A percentile compares a stretch with the other conserved stretches of the same genome.
These are phyloP conservation scores for Salix dunnii DNA, from an alignment of 345 rosid genomes.

Conservation along the genomic window DNA sequence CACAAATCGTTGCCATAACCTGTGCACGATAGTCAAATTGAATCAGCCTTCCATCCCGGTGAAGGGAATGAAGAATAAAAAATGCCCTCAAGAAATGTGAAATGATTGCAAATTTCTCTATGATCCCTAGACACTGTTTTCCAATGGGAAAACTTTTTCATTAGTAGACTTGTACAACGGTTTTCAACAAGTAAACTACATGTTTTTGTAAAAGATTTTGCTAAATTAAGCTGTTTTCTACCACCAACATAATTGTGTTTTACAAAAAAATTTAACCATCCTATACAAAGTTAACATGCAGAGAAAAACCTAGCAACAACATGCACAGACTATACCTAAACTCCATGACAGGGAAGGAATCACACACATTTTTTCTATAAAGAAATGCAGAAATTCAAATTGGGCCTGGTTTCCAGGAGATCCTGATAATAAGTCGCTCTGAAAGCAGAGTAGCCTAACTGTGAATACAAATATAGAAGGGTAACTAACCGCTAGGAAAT, in stretches of 20 bases:
- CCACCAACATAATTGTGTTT: neutral
- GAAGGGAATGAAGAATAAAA: neutral
- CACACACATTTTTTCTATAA: neutral
- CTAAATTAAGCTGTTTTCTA: neutral
- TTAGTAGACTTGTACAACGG: neutral
- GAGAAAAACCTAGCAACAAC: neutral
- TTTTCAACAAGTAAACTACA: neutral
- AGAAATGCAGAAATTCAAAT: neutral
- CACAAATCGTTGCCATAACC: constrained; percentile 89
- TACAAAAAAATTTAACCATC: constrained; percentile 2
- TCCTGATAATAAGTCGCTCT: neutral
- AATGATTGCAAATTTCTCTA: neutral
- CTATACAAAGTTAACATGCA: neutral
- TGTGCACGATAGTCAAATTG: constrained; percentile 28
- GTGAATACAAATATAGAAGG: neutral
- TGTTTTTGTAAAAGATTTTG: neutral
- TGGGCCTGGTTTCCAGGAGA: neutral
- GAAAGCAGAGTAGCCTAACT: constrained; percentile 8
- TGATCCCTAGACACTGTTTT: neutral
- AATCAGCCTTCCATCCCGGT: constrained; percentile 11
- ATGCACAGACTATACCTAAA: neutral
- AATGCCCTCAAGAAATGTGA: neutral
- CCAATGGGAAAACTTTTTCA: neutral
- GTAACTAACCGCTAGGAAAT: constrained; percentile 72
- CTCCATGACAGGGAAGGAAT: neutral